Conservation (phyloP, 495 filamentous ascomycete species). For the Daldinia childiae region DNA sequence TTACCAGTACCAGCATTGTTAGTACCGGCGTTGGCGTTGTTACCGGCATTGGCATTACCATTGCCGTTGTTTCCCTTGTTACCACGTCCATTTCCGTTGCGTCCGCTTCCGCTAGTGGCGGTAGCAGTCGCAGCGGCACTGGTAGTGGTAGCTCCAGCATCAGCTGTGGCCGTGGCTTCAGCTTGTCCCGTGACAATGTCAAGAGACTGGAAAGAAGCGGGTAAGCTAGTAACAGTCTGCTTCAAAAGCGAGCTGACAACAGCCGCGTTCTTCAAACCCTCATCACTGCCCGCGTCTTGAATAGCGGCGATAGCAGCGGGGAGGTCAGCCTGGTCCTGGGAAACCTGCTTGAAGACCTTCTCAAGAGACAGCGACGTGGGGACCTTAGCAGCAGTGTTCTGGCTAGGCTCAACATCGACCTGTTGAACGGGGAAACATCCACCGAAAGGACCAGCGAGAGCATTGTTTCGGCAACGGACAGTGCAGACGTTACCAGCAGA, state of each 20-base stretch:
- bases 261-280: constrained; percentile 46
- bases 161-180: not conserved
- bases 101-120: constrained; percentile 4
- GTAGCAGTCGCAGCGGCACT: constrained; percentile 22
- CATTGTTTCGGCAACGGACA: constrained; percentile 64
- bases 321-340: constrained; percentile 49
- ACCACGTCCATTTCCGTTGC: constrained; percentile 12
- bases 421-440: constrained; percentile 60
- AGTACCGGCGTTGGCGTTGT: not conserved
- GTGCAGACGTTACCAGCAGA: constrained; percentile 64
- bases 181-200: constrained; percentile 16
- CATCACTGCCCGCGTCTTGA: constrained; percentile 46
- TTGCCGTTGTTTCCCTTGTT: constrained; percentile 31
- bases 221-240: constrained; percentile 27
- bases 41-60: not conserved
- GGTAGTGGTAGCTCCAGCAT: constrained; percentile 10
- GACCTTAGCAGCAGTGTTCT: constrained; percentile 51
- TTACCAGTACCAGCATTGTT: not conserved
- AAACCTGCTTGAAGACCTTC: constrained; percentile 43
- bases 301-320: constrained; percentile 49
- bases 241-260: constrained; percentile 38
- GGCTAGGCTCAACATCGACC: constrained; percentile 44
- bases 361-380: constrained; percentile 45
- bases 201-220: constrained; percentile 24
- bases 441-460: constrained; percentile 66